Evolutionary conservation across 768 basidiomycete species (phyloP), one percentile per base, ranked within the genome.

Genomic region (Clitopilus passeckerianus): DNA sequence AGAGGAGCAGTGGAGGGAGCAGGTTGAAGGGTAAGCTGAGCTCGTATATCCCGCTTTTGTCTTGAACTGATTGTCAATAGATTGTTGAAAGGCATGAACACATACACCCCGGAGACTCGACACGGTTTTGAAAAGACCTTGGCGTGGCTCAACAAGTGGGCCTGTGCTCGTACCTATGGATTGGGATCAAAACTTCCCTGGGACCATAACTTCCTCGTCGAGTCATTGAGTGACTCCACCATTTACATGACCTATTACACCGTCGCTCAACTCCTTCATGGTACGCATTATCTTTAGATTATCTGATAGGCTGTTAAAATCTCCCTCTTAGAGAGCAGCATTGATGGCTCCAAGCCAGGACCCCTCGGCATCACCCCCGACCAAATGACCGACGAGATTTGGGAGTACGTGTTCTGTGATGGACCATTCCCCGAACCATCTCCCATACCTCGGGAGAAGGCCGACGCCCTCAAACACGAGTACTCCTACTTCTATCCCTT

Each of bases 191-290:
- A 90, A 67, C 77, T 99, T 60, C 97, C 97, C 1, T 99, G 96
- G 95, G 97, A 98, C 69, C 90, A 89, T 16, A 86, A 92, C 56
- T 98, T 95, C 83, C 80, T 98, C 69, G 95, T 99, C 50, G 97
- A 99, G 74, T 94, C 92, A 64, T 74, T 98, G 70, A 95, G 92
- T 65, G 97, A 99, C 74, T 98, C 96, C 6, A 98, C 96, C 8
- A 89, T 98, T 70, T 99, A 99, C 77, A 98, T 97, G 95, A 83
- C 89, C 43, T 99, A 98, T 76, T 98, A 98, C 75, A 97, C 97
- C 5, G 85, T 99, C 46, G 82, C 94, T 5, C 89, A 98, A 72
- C 75, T 95, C 33, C 77, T 99, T 60, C 97, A 99, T 63, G 86
- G 95, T 91, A 66, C n/a, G 86, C 67, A 23, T 22, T 22, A 1